Evolutionary conservation across 2,329 filamentous ascomycete genomes (phyloP), one percentile per base, ranked within the genome.

Genomic region (Scedosporium apiospermum): DNA sequence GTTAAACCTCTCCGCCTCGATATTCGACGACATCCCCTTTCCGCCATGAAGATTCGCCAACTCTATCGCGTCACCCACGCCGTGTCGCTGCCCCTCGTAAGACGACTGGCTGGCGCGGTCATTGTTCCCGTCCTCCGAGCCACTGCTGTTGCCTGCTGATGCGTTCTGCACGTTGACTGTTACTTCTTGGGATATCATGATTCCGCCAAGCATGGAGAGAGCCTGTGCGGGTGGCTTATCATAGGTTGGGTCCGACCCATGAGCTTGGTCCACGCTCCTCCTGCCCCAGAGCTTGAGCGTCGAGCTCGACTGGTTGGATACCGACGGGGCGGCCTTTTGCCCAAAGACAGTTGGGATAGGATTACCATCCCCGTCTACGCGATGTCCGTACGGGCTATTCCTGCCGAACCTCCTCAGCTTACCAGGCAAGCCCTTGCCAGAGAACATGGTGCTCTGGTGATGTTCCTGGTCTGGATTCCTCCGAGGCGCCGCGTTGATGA

Each of bases 151-250:
- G 55, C 38, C 27, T 49, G 27, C 10, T 61, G 44, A n/a, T 23
- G 26, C 44, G 27, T 61, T 42, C 63, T 73, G 67, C 4, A 73
- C 71, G 46, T 84, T 7, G n/a, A 87, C 79, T 6, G 79, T 81
- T 62, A 87, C 81, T 67, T 88, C 83, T 65, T 85, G 82, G 26
- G 82, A 83, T 6, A 87, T 80, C 75, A 86, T 81, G 69, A 87
- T 88, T 23, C 84, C 83, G 6, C 83, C 82, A 59, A 79, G 76
- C 7, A 69, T 67, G 3, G 66, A 57, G 16, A 64, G 59, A 27
- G 66, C 65, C 57, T 65, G 58, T 10, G 63, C 66, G 4, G 65
- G 64, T 42, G 59, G 49, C 53, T 57, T 41, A 27, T 66, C 64
- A 16, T 64, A 65, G 41, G 57, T 57, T 41, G 62, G 60, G 26